Base-by-base conservation (phyloP, 140 eudicot species). In the Oenanthe javanica region DNA sequence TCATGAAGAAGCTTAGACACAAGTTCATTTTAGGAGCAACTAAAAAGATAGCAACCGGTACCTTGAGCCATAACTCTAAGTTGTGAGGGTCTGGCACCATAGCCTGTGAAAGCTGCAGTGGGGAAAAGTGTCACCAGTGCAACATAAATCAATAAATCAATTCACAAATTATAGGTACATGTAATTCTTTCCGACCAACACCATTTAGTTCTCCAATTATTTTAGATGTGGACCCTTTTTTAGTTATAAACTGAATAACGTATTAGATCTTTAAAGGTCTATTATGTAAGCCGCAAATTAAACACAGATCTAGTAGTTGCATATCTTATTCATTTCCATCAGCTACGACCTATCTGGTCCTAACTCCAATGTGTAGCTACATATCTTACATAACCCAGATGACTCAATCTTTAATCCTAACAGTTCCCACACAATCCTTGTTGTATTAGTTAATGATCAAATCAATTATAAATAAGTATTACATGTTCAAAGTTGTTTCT, bases 61-160 rank as follows among this genome's bases (percentile, higher is more conserved):
- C 93, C 89, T 87, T 89, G 47, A 89, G 78, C 90, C 87, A 95
- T 82, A 95, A 82, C 82, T 95, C 99, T 73, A 92, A 51, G 84
- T 90, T 89, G 75, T 95, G 93, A 81, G 99, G 99, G 87, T 95
- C 97, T 69, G 97, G 97, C 72, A 95, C 88, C 86, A 74, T 87
- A 38, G 97, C 89, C 73, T 83, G 79, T 42, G 99, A 92, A 5
- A 92, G 78, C 99, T 95, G 87, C 89, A 85, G 45, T 1, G 46
- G 12, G 45, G 27, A 67, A 18, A 43, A 73, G 55, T 48, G 78
- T 75, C 45, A 75, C 6, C 6, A 4, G 14, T 12, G 6, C 51
- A 46, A 73, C 50, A 19, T 55, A 14, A 18, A 71, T 45, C 66
- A 59, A 54, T 57, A 57, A 13, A 27, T 11, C 18, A 67, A 31